Evolutionary conservation across 2,329 filamentous ascomycete species (phyloP), one percentile per base, ranked within the genome.

Genomic region (Phoma sp.): DNA sequence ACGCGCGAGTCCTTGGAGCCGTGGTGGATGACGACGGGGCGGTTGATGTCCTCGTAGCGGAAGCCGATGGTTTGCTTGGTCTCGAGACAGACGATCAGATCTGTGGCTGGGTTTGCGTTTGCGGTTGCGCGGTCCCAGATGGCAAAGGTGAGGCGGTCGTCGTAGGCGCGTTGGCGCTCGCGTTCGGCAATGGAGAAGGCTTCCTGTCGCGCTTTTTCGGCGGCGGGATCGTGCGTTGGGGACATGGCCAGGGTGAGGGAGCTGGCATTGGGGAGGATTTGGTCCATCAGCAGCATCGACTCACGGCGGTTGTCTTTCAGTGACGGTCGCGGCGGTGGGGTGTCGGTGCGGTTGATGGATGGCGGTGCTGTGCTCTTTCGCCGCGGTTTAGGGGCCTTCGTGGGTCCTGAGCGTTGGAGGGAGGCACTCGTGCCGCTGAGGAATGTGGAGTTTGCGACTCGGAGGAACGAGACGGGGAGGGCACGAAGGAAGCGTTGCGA

Each of bases 81-180:
- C 75, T 99, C 95, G 1, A 99, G 82, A 71, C 95, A 99, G 5
- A 97, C 90, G 1, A 99, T 81, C 15, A 99, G 79, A 74, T 99
- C 95, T 0, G 96, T 91, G 0, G 95, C 93, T 0, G 95, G 95
- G 71, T 99, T 98, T 2, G 93, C 92, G 42, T 93, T 90, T 1
- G 88, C 89, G 0, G 93, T 98, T 1, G 95, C 92, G 15, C 96
- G 83, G 55, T 93, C 89, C 95, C 95, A 99, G 62, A 97, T 98
- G 10, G 91, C 88, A 65, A 96, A 90, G 0, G 95, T 98, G 12
- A 99, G 83, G 2, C 92, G 87, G 48, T 84, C 86, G 69, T 98
- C 93, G 73, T 96, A 98, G 7, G 83, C 85, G 53, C 83, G 80
- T 68, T 91, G 88, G 6, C 90, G 85, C 69, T 92, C 88, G 60